A percentile compares a stretch with the other conserved stretches of the same genome.
Conservation (phyloP, 106 monocot genomes). For the Allium cepa region DNA sequence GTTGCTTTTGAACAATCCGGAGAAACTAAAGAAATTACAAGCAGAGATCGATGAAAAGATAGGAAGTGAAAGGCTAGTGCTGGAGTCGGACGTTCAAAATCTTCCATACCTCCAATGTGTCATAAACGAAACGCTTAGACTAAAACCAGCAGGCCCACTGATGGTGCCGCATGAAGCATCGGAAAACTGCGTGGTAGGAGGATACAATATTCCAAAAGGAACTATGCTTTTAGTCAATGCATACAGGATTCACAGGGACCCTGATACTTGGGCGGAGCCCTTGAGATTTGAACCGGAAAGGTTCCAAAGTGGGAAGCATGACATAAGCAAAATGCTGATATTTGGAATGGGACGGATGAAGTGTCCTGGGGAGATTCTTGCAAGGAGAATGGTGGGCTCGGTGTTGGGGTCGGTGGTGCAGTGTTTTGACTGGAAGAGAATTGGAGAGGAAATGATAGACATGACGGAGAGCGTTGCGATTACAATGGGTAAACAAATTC, state of each 20-base stretch:
- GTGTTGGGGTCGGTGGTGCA: constrained; percentile 14
- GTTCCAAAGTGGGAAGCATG: neutral
- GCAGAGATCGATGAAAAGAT: constrained; percentile 19
- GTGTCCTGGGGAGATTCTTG: constrained; percentile 8
- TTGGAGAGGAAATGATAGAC: constrained; percentile 10
- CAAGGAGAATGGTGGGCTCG: constrained; percentile 6
- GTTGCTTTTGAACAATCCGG: constrained; percentile 30
- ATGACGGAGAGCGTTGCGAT: constrained; percentile 4
- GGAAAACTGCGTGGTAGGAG: neutral
- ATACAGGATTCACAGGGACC: constrained; percentile 12
- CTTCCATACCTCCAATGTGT: neutral
- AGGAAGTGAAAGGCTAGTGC: constrained; percentile 6
- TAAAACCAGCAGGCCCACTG: constrained; percentile 7
- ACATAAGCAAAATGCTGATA: neutral
- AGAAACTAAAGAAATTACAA: constrained; percentile 6
- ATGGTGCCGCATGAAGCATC: constrained; percentile 1
- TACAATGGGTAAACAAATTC: constrained; percentile 3
- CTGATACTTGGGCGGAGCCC: neutral
- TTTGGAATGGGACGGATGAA: constrained; percentile 14
- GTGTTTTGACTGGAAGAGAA: constrained; percentile 18
- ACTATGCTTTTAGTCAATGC: constrained; percentile 5
- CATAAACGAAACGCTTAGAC: constrained; percentile 9
- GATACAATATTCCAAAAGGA: neutral
- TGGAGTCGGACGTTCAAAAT: neutral
- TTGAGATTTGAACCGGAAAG: neutral